Evolutionary conservation across 257 asterid genomes (phyloP).

Genomic region (Asclepias syriaca): DNA sequence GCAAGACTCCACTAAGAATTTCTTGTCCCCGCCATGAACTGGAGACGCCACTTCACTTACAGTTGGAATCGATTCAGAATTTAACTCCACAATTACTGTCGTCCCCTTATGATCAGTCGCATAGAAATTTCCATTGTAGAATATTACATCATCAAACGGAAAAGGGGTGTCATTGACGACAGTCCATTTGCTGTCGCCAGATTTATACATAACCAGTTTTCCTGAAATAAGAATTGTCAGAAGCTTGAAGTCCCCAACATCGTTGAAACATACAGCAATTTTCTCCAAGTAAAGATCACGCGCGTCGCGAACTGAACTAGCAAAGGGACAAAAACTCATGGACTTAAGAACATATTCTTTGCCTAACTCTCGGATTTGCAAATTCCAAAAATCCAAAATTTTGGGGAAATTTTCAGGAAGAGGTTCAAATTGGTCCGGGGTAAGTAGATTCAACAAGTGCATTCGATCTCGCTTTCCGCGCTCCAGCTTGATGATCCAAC

Average conservation of each 20-base stretch:
- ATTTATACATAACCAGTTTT: conserved; percentile 58
- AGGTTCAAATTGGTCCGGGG: conserved; percentile 40
- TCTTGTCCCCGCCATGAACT: conserved; percentile 70
- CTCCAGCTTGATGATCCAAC: conserved; percentile 65
- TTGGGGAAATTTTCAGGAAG: conserved; percentile 57
- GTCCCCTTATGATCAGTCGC: conserved; percentile 70
- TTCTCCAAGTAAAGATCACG: conserved; percentile 80
- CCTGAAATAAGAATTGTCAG: conserved; percentile 71
- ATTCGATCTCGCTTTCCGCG: conserved; percentile 40
- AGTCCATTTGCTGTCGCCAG: conserved; percentile 70
- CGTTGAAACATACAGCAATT: conserved; percentile 44
- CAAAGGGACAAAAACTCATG: conserved; percentile 59
- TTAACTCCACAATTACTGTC: conserved; percentile 41
- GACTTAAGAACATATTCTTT: conserved; percentile 68
- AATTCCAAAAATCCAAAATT: conserved; percentile 30
- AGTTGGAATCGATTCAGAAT: conserved; percentile 19
- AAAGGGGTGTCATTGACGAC: conserved; percentile 50
- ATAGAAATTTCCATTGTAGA: conserved; percentile 42
- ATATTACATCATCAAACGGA: conserved; percentile 73
- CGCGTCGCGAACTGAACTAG: conserved; percentile 65
- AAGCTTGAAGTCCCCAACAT: conserved; percentile 39
- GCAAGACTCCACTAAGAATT: conserved; percentile 59
- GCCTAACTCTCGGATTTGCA: conserved; percentile 52
- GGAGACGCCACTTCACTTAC: conserved; percentile 42
- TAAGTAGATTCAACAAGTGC: conserved; percentile 60